Percentiles rank a stretch among this genome's conserved stretches.
These are phyloP conservation scores for Sporisorium graminicola DNA, from an alignment of 1,284 basidiomycete genomes.

Conservation along the genomic window DNA sequence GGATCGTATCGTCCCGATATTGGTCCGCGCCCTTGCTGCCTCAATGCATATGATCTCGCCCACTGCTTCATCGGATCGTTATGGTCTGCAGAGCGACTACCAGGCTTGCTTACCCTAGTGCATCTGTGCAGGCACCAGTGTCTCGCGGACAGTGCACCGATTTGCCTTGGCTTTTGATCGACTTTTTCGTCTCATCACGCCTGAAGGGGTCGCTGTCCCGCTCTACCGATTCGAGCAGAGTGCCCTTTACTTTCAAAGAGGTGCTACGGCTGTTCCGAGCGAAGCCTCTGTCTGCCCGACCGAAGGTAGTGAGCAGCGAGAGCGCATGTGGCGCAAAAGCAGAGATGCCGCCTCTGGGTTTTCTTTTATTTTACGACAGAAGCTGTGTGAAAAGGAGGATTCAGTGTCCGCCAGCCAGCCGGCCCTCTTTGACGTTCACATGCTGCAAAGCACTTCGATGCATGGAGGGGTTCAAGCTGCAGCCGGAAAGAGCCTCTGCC, in stretches of 20 bases:
- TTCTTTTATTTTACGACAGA: background rate
- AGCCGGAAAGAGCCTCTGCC: too few relatives aligned
- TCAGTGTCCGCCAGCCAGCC: background rate
- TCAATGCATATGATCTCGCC: too few relatives aligned
- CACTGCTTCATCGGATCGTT: background rate
- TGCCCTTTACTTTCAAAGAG: background rate
- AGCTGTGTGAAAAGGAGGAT: background rate
- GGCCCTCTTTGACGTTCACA: background rate
- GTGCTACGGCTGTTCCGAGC: background rate
- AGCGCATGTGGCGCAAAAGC: background rate
- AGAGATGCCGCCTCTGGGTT: background rate
- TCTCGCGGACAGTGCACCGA: too few relatives aligned
- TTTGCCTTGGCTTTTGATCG: too few relatives aligned
- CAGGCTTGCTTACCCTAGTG: too few relatives aligned
- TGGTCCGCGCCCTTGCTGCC: background rate
- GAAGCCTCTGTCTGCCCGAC: background rate
- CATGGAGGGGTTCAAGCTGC: too few relatives aligned
- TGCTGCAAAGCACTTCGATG: constrained; percentile 3
- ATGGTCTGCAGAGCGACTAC: background rate
- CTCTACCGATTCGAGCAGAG: background rate
- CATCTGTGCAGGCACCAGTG: background rate
- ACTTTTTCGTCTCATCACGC: too few relatives aligned
- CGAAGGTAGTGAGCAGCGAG: background rate
- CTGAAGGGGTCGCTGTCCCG: too few relatives aligned
- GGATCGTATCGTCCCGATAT: constrained; percentile 1